phyloP scores from a whole-genome alignment of 768 basidiomycete species.

The Podaxis rugospora region DNA sequence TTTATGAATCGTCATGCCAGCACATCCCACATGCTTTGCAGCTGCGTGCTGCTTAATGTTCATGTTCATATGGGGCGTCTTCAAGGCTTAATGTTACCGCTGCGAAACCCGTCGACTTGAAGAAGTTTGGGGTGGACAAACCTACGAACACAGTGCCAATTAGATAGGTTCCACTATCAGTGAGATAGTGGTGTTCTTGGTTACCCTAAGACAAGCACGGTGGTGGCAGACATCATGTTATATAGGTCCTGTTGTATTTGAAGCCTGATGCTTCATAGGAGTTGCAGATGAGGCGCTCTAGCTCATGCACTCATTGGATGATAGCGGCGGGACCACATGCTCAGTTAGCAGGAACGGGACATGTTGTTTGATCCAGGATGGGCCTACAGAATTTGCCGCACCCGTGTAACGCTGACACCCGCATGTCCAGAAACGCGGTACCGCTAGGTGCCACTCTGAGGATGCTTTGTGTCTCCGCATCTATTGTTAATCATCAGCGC shows the following conservation, averaged over 20 bases:
- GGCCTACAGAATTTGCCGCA: too few relatives aligned
- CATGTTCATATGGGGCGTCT: background rate
- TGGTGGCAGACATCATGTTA: background rate
- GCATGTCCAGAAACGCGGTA: too few relatives aligned
- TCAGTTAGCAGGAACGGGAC: slow-evolving; percentile 1
- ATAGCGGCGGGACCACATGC: slow-evolving; percentile 2
- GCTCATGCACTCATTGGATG: slow-evolving; percentile 10
- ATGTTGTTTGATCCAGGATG: background rate
- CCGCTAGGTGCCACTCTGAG: too few relatives aligned
- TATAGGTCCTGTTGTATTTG: background rate
- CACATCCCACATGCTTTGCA: background rate
- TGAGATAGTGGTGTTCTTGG: background rate
- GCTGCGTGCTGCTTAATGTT: background rate
- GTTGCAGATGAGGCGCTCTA: background rate
- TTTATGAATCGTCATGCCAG: background rate
- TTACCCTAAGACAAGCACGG: background rate
- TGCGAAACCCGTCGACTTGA: background rate
- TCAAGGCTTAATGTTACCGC: background rate
- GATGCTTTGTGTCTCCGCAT: too few relatives aligned
- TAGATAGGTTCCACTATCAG: background rate
- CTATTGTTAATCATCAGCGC: too few relatives aligned
- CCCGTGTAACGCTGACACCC: too few relatives aligned
- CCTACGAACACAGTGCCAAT: background rate
- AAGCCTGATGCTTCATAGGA: background rate
- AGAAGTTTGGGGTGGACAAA: too few relatives aligned